A percentile compares a stretch with the other conserved stretches of the same genome.
Evolutionary conservation across 257 asterid genomes (phyloP).

Genomic region (Fraxinus pennsylvanica): DNA sequence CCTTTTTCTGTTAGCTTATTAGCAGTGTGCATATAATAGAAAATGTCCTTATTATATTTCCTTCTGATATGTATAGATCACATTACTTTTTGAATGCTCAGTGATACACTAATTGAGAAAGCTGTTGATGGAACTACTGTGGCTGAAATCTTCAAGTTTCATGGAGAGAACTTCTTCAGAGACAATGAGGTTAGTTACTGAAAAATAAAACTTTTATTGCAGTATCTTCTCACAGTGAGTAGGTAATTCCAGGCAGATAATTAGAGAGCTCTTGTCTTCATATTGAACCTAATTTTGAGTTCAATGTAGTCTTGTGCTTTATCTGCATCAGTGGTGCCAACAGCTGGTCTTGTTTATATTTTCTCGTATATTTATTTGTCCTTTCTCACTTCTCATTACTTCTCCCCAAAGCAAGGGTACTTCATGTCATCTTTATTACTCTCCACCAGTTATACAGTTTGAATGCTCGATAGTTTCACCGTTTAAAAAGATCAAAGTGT

Average conservation of each 20-base stretch:
- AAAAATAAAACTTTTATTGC: not conserved
- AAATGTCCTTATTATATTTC: not conserved
- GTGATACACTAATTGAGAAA: constrained; percentile 72
- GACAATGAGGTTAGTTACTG: constrained; percentile 62
- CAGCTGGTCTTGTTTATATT: not conserved
- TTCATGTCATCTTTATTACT: not conserved
- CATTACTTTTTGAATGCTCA: constrained; percentile 37
- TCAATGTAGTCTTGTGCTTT: not conserved
- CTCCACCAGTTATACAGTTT: not conserved
- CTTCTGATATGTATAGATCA: not conserved
- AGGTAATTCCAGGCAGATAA: not conserved
- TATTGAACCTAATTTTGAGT: not conserved
- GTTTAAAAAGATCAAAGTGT: not conserved
- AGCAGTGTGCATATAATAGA: not conserved
- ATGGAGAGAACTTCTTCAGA: constrained; percentile 79
- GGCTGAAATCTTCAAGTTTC: constrained; percentile 68
- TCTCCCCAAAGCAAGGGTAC: not conserved
- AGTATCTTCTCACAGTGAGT: not conserved
- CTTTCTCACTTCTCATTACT: not conserved
- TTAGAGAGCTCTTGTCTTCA: not conserved
- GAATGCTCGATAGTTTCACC: not conserved
- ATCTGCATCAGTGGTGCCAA: not conserved
- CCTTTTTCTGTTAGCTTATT: constrained; percentile 10
- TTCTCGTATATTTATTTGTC: not conserved
- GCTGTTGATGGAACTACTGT: constrained; percentile 66